Conservation (phyloP, 768 basidiomycete genomes). For the Arthromyces matolae region DNA sequence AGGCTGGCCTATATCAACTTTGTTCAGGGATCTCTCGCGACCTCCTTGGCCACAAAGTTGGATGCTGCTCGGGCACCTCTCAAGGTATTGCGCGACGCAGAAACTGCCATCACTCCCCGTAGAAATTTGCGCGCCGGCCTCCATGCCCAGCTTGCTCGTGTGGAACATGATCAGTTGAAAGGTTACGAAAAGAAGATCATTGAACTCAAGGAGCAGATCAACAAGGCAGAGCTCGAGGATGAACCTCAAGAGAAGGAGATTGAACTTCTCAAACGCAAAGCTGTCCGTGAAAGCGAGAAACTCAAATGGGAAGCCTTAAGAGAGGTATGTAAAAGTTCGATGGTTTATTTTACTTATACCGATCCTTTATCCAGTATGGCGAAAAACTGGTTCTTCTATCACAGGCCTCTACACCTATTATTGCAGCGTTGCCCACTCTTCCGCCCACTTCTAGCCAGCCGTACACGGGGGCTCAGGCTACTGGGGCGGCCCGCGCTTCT, state of each 20-base stretch:
- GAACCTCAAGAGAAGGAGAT: constrained; percentile 65
- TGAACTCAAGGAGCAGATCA: constrained; percentile 69
- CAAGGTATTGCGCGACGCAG: constrained; percentile 72
- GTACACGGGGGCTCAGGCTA: constrained; percentile 59
- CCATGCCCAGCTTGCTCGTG: constrained; percentile 54
- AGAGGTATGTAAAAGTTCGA: constrained; percentile 46
- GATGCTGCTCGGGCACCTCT: constrained; percentile 61
- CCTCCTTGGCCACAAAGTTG: constrained; percentile 56
- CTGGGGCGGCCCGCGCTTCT: constrained; percentile 67
- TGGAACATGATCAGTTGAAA: constrained; percentile 66
- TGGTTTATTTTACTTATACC: not conserved
- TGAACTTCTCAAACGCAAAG: constrained; percentile 71
- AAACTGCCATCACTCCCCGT: constrained; percentile 55
- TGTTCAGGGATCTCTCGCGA: constrained; percentile 64
- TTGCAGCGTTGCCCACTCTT: constrained; percentile 60
- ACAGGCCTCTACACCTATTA: constrained; percentile 63
- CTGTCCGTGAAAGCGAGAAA: constrained; percentile 68
- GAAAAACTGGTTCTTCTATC: constrained; percentile 76
- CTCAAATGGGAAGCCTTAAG: constrained; percentile 78
- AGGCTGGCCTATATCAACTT: constrained; percentile 81
- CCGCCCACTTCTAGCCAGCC: constrained; percentile 56
- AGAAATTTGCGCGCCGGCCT: constrained; percentile 57
- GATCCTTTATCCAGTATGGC: constrained; percentile 52
- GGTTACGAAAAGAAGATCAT: constrained; percentile 63
- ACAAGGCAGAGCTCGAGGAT: constrained; percentile 61